Evolutionary conservation across 805 yeast genomes (phyloP).

Genomic region (Candida krabiensis): DNA sequence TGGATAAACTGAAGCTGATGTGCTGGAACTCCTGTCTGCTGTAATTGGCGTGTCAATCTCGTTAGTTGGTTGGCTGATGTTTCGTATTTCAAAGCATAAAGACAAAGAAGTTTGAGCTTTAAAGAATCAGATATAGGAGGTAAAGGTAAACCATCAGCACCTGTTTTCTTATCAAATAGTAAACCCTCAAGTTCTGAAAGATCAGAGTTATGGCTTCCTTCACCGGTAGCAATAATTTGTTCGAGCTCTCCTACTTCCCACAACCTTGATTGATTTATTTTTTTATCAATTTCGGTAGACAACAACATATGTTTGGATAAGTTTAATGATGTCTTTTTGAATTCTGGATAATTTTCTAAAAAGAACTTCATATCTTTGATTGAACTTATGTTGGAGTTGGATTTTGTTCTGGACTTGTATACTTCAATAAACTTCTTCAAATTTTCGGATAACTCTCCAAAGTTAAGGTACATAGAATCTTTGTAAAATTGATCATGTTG

Average conservation of each 20-base stretch:
- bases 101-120: conserved; percentile 69
- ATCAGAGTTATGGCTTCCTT: conserved; percentile 50
- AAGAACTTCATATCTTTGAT: conserved; percentile 89
- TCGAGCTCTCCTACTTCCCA: conserved; percentile 91
- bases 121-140: conserved; percentile 47
- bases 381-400: conserved; percentile 68
- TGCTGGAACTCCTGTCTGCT: conserved; percentile 34
- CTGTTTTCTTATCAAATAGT: conserved; percentile 36
- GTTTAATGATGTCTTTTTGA: conserved; percentile 81
- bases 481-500: conserved; percentile 75
- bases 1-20: conserved; percentile 45
- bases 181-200: conserved; percentile 54
- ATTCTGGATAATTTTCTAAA: conserved; percentile 92
- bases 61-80: conserved; percentile 42
- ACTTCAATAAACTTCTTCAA: conserved; percentile 81
- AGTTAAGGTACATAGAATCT: conserved; percentile 83
- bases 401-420: conserved; percentile 78
- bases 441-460: conserved; percentile 90
- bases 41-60: conserved; percentile 38
- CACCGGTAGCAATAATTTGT: conserved; percentile 75
- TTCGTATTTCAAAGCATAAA: conserved; percentile 76
- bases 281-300: conserved; percentile 80
- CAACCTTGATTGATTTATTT: conserved; percentile 60
- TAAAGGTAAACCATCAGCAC: conserved; percentile 19
- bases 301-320: conserved; percentile 91